A percentile compares a stretch with the other conserved stretches of the same genome.
These are phyloP conservation scores for Yamadazyma triangularis DNA, from an alignment of 1,139 yeast genomes.

Conservation along the genomic window DNA sequence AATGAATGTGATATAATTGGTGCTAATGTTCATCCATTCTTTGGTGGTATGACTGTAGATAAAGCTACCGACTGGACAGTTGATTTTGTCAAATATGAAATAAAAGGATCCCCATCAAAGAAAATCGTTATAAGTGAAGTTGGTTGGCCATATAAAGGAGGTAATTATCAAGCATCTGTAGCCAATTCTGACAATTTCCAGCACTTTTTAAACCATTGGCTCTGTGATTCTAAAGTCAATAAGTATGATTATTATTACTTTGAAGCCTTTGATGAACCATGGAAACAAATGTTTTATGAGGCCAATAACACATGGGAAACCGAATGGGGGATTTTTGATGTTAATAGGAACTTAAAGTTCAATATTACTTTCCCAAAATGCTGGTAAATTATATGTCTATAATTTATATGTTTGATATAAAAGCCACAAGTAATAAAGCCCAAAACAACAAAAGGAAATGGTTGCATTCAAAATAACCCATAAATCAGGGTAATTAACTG, in stretches of 20 bases:
- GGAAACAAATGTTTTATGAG: slow-evolving; percentile 54
- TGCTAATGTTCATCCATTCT: slow-evolving; percentile 66
- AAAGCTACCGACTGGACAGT: slow-evolving; percentile 51
- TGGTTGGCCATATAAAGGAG: slow-evolving; percentile 73
- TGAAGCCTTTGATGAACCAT: slow-evolving; percentile 73
- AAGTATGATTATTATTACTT: slow-evolving; percentile 56
- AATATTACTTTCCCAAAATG: slow-evolving; percentile 10
- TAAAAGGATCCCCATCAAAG: slow-evolving; percentile 23
- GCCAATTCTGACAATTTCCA: slow-evolving; percentile 47
- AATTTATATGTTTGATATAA: slow-evolving; percentile 39
- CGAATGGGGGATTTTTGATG: slow-evolving; percentile 63
- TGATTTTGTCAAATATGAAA: slow-evolving; percentile 43
- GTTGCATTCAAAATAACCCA: slow-evolving; percentile 78
- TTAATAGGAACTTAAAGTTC: slow-evolving; percentile 28
- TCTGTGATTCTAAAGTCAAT: slow-evolving; percentile 39
- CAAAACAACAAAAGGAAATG: slow-evolving; percentile 72
- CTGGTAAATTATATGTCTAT: slow-evolving; percentile 6
- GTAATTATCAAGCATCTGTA: slow-evolving; percentile 37
- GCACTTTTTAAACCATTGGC: slow-evolving; percentile 46
- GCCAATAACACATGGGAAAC: slow-evolving; percentile 57
- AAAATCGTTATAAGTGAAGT: slow-evolving; percentile 53
- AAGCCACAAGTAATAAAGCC: slow-evolving; percentile 75
- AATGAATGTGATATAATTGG: slow-evolving; percentile 53
- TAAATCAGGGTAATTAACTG: slow-evolving; percentile 68
- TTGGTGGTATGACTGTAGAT: slow-evolving; percentile 53